Evolutionary conservation across 768 basidiomycete species (phyloP), one percentile per base, ranked within the genome.

Genomic region (Rhodotorula graminis): DNA sequence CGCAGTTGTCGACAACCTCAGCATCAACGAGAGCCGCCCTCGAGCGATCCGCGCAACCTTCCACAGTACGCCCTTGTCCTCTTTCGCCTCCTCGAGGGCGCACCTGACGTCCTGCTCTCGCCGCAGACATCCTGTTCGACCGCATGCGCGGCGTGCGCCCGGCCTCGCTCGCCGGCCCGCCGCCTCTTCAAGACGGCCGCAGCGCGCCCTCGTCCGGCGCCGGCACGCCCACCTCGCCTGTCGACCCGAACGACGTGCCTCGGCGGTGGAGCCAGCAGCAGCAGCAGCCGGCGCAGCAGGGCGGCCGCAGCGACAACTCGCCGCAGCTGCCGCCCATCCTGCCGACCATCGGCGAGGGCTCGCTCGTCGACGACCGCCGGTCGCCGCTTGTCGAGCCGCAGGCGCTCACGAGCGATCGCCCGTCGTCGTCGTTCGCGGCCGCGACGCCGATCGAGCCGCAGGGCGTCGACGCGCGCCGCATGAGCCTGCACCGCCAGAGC

Each of bases 71-170:
- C 14, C 25, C 57, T 29, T 40, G 14, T 27, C 5, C n/a, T 10
- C 23, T 29, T 12, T 9, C 29, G 5, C 56, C 10, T 33, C 4
- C 6, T 19, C 58, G 15, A 27, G 12, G 9, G n/a, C 16, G 40
- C 11, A 58, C n/a, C 42, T 56, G 50, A 61, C 37, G 37, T 29
- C 0, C 33, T n/a, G 25, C 1, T n/a, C 18, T 27, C 50, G 19
- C 9, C 25, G 29, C 63, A 74, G 73, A 76, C 64, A 65, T 71
- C 44, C 75, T 76, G 11, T 76, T 76, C 60, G 75, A 76, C 42
- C 69, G 75, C 47, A 76, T 76, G 75, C 72, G 75, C 16, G 67
- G 70, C 14, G 59, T 69, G 5, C 59, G 70, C 21, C 57, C 64
- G 14, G 33, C 74, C 3, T 44, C 64, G 6, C 61, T 63, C 42